Evolutionary conservation across 257 asterid species (phyloP).

Genomic region (Echites panduratus): DNA sequence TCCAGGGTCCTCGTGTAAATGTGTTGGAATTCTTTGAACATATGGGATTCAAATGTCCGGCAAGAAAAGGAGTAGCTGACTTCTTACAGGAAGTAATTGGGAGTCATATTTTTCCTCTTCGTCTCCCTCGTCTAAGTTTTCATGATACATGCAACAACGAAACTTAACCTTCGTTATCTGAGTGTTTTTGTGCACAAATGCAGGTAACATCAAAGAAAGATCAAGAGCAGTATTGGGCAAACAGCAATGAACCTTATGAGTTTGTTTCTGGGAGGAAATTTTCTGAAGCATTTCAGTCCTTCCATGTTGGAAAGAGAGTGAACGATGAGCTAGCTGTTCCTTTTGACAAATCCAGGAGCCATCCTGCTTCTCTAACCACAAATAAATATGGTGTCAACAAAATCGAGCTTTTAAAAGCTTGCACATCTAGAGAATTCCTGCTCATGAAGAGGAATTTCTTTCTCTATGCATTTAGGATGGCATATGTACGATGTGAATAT

Average conservation of each 20-base stretch:
- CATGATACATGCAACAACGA: neutral
- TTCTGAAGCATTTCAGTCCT: conserved; percentile 69
- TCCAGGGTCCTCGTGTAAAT: conserved; percentile 71
- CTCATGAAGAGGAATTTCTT: conserved; percentile 79
- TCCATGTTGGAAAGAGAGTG: conserved; percentile 59
- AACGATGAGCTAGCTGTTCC: conserved; percentile 70
- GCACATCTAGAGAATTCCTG: conserved; percentile 56
- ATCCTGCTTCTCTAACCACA: conserved; percentile 59
- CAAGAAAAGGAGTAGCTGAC: conserved; percentile 88
- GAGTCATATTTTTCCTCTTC: neutral
- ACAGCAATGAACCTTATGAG: conserved; percentile 43
- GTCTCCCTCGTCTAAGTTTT: neutral
- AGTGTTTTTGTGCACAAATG: neutral
- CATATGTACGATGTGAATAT: conserved; percentile 39
- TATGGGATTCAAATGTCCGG: conserved; percentile 78
- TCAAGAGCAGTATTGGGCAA: conserved; percentile 79
- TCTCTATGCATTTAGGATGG: conserved; percentile 62
- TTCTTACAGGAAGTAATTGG: conserved; percentile 72
- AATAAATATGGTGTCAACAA: conserved; percentile 58
- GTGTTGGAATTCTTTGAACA: conserved; percentile 63
- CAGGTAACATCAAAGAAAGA: conserved; percentile 90
- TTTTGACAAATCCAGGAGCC: conserved; percentile 56
- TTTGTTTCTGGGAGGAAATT: conserved; percentile 53
- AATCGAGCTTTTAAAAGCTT: conserved; percentile 63
- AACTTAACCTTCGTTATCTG: too few species aligned